These are phyloP conservation scores for Trichoderma polysporum DNA, from an alignment of 2,329 filamentous ascomycete genomes.

Conservation along the genomic window DNA sequence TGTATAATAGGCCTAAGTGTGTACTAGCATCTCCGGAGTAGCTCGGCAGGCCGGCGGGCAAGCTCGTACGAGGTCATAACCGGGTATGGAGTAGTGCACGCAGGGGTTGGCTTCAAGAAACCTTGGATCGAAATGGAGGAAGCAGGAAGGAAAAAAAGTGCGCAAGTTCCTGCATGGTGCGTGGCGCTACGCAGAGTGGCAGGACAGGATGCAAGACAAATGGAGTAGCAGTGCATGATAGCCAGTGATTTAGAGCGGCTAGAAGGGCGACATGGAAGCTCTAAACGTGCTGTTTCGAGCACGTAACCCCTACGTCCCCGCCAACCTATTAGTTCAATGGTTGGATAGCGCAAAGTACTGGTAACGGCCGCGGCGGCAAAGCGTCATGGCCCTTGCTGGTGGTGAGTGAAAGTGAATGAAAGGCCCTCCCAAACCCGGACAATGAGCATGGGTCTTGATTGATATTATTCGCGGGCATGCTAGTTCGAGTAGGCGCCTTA, in stretches of 20 bases:
- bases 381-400: slow-evolving; percentile 1
- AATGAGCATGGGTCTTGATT: background rate
- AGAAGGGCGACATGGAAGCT: background rate
- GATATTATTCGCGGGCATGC: background rate
- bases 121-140: background rate
- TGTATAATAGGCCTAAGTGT: background rate
- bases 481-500: background rate
- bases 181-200: background rate
- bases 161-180: slow-evolving; percentile 14
- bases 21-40: background rate
- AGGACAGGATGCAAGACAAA: slow-evolving; percentile 1
- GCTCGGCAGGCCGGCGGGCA: background rate
- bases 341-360: background rate
- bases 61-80: background rate
- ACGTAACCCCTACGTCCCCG: no score
- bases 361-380: no score
- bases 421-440: background rate
- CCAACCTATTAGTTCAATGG: no score
- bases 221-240: background rate
- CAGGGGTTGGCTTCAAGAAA: background rate
- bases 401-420: background rate
- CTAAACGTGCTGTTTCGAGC: background rate
- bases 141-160: background rate
- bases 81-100: background rate
- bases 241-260: background rate